A percentile compares a stretch with the other conserved stretches of the same genome.
These are phyloP conservation scores for Blastobotrys aristatus DNA, from an alignment of 1,139 yeast species.

Conservation along the genomic window DNA sequence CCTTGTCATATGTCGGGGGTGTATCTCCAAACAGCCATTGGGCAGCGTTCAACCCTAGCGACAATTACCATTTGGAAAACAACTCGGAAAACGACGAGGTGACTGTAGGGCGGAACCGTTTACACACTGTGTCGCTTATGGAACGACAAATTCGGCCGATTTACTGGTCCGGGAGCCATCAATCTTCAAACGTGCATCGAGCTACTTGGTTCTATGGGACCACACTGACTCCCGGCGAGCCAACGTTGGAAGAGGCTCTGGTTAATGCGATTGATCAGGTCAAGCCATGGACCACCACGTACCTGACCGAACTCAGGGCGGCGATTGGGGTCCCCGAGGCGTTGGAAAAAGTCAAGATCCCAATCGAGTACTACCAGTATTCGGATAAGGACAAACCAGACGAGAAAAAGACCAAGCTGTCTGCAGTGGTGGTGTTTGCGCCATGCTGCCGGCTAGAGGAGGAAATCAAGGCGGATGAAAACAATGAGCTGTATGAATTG, in stretches of 20 bases:
- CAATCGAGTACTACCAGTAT: constrained; percentile 22
- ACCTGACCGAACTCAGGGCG: constrained; percentile 30
- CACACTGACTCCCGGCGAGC: constrained; percentile 35
- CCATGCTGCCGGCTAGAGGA: constrained; percentile 20
- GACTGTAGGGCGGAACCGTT: constrained; percentile 35
- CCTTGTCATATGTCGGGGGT: constrained; percentile 26
- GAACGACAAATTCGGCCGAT: constrained; percentile 31
- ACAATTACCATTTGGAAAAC: constrained; percentile 23
- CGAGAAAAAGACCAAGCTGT: constrained; percentile 16
- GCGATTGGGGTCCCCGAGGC: constrained; percentile 34
- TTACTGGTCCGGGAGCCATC: constrained; percentile 34
- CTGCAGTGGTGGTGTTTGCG: constrained; percentile 29
- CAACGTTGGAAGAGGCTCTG: constrained; percentile 31
- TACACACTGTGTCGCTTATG: constrained; percentile 32
- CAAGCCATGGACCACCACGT: constrained; percentile 34
- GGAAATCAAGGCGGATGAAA: neutral
- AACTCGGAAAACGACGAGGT: constrained; percentile 19
- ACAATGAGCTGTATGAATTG: constrained; percentile 5
- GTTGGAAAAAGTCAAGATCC: constrained; percentile 27
- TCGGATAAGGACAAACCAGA: constrained; percentile 16
- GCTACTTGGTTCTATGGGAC: constrained; percentile 36
- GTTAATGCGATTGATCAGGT: constrained; percentile 27
- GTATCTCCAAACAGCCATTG: constrained; percentile 31
- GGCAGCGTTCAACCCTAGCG: constrained; percentile 39
- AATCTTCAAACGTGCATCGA: constrained; percentile 29